Conservation (phyloP, 2,329 filamentous ascomycete species). For the Aspergillus novofumigatus region DNA sequence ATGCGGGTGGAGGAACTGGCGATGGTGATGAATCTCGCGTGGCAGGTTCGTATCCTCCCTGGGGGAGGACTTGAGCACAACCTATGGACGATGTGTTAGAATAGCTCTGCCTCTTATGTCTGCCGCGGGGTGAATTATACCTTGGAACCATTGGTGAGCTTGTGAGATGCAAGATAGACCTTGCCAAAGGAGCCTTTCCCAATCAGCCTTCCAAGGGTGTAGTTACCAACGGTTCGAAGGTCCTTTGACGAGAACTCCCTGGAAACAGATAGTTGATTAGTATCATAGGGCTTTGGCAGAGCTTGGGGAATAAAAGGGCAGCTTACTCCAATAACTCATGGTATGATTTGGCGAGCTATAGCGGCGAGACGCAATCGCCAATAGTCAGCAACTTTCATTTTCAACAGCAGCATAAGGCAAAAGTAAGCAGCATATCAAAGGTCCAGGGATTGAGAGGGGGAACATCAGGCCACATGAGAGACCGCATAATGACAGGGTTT, state of each 20-base stretch:
- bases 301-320: background rate
- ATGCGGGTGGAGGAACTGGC: constrained; percentile 95
- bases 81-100: constrained; percentile 48
- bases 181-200: constrained; percentile 98
- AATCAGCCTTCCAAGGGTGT: constrained; percentile 83
- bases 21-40: constrained; percentile 96
- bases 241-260: constrained; percentile 94
- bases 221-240: constrained; percentile 89
- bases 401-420: background rate
- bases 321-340: constrained; percentile 90
- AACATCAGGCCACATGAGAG: background rate
- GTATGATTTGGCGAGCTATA: constrained; percentile 91
- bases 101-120: constrained; percentile 6
- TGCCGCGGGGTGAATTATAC: constrained; percentile 41
- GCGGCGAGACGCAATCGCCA: constrained; percentile 2
- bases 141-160: constrained; percentile 98
- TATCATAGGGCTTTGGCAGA: background rate
- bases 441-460: background rate
- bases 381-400: constrained; percentile 17
- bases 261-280: constrained; percentile 12
- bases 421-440: background rate
- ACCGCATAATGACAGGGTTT: background rate
- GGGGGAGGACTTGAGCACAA: constrained; percentile 96
- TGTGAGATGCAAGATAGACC: constrained; percentile 92
- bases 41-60: constrained; percentile 94